phyloP scores from a whole-genome alignment of 2,329 filamentous ascomycete species.

The Cladosporium sp. region DNA sequence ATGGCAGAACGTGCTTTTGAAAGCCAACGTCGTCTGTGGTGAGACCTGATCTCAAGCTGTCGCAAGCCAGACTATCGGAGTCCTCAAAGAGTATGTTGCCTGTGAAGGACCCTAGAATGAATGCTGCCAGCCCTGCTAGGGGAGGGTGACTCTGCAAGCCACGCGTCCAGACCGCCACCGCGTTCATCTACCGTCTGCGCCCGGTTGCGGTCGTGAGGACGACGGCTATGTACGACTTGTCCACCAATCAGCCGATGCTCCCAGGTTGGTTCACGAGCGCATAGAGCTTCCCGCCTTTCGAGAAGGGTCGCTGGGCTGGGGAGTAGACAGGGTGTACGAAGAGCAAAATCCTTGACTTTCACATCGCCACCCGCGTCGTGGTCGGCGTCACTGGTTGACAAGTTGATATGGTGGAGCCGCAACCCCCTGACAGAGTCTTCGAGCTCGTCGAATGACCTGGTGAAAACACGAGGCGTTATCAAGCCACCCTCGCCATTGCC shows the following conservation, averaged over 20 bases:
- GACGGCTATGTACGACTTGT: conserved; percentile 26
- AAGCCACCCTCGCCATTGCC: conserved; percentile 14
- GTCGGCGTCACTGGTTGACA: neutral
- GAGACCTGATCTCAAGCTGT: conserved; percentile 12
- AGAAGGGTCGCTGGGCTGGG: conserved; percentile 27
- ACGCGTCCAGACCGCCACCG: conserved; percentile 20
- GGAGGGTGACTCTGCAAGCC: conserved; percentile 15
- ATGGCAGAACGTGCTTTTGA: conserved; percentile 64
- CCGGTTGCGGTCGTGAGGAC: conserved; percentile 24
- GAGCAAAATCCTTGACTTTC: conserved; percentile 26
- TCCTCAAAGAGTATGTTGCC: conserved; percentile 29
- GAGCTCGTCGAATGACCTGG: conserved; percentile 31
- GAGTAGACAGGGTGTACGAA: conserved; percentile 21
- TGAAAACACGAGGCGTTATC: conserved; percentile 32
- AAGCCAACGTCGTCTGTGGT: conserved; percentile 64
- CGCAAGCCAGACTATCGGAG: neutral
- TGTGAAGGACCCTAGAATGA: conserved; percentile 21
- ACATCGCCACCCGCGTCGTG: conserved; percentile 8
- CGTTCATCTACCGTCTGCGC: conserved; percentile 24
- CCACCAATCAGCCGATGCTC: conserved; percentile 27
- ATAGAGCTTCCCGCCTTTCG: conserved; percentile 26
- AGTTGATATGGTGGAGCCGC: conserved; percentile 20
- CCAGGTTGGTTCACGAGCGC: conserved; percentile 25
- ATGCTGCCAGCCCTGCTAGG: conserved; percentile 4
- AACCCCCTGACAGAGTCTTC: conserved; percentile 26